phyloP scores from a whole-genome alignment of 495 filamentous ascomycete genomes.

The Rusavskia elegans region DNA sequence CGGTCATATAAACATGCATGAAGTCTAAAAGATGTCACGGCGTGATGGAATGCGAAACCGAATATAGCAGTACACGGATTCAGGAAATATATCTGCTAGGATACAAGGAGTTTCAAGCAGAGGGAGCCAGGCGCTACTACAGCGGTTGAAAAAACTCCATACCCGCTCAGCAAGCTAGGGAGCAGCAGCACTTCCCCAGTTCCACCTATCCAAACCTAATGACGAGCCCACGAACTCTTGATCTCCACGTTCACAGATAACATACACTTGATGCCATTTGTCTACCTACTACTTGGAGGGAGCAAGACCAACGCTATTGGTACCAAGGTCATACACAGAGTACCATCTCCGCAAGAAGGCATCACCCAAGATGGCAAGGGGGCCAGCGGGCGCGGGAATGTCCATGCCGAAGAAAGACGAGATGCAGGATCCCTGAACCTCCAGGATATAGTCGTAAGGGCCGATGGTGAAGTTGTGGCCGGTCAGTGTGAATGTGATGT shows the following conservation, averaged over 20 bases:
- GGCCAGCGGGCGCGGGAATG: constrained; percentile 79
- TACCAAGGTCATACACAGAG: constrained; percentile 86
- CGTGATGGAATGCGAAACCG: too few relatives aligned
- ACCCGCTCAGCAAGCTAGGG: background rate
- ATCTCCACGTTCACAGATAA: background rate
- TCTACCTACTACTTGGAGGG: constrained; percentile 39
- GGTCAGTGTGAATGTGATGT: constrained; percentile 72
- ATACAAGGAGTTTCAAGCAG: too few relatives aligned
- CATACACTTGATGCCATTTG: background rate
- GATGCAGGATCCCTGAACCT: constrained; percentile 90
- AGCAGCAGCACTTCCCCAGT: too few relatives aligned
- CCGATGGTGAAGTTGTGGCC: constrained; percentile 85
- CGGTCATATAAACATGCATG: too few relatives aligned
- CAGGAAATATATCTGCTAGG: too few relatives aligned
- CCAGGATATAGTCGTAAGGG: constrained; percentile 88
- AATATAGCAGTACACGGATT: too few relatives aligned
- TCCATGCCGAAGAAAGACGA: constrained; percentile 80
- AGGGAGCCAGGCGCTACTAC: too few relatives aligned
- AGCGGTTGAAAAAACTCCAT: background rate
- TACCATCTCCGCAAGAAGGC: constrained; percentile 96
- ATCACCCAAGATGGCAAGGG: constrained; percentile 91
- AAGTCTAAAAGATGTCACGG: too few relatives aligned
- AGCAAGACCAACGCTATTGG: constrained; percentile 73
- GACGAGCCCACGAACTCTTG: background rate
- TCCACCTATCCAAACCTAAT: too few relatives aligned